Conservation (phyloP, 2,329 filamentous ascomycete genomes). For the Fusarium torulosum region DNA sequence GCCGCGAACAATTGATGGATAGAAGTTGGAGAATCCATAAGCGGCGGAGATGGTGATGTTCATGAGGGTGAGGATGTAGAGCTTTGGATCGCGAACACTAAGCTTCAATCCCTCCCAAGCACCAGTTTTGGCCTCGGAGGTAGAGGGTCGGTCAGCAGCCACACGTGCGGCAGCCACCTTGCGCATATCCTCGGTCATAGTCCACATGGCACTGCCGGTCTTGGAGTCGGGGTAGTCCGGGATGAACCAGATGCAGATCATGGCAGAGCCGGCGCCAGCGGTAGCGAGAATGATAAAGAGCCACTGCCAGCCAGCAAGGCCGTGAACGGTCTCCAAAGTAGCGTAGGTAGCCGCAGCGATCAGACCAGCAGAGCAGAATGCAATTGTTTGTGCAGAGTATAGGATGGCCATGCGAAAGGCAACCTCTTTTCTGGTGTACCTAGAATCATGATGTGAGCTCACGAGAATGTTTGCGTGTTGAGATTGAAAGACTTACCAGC, state of each 20-base stretch:
- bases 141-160: slow-evolving; percentile 9
- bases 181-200: slow-evolving; percentile 9
- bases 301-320: slow-evolving; percentile 26
- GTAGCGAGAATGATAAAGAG: slow-evolving; percentile 19
- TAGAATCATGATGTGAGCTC: background rate
- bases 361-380: slow-evolving; percentile 17
- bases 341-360: slow-evolving; percentile 15
- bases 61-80: slow-evolving; percentile 25
- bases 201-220: slow-evolving; percentile 8
- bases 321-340: background rate
- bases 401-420: slow-evolving; percentile 19
- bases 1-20: slow-evolving; percentile 16
- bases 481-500: background rate
- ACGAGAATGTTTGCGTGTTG: no score
- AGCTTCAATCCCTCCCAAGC: slow-evolving; percentile 26
- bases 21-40: slow-evolving; percentile 25
- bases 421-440: slow-evolving; percentile 16
- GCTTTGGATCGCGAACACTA: slow-evolving; percentile 14
- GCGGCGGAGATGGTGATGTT: slow-evolving; percentile 25
- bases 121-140: slow-evolving; percentile 12
- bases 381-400: slow-evolving; percentile 14
- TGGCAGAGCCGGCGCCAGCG: slow-evolving; percentile 15
- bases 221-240: slow-evolving; percentile 15
- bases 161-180: slow-evolving; percentile 15
- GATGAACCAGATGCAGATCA: slow-evolving; percentile 25